Base-by-base conservation (phyloP, 164 flowering plant species). In the Pachysandra terminalis region DNA sequence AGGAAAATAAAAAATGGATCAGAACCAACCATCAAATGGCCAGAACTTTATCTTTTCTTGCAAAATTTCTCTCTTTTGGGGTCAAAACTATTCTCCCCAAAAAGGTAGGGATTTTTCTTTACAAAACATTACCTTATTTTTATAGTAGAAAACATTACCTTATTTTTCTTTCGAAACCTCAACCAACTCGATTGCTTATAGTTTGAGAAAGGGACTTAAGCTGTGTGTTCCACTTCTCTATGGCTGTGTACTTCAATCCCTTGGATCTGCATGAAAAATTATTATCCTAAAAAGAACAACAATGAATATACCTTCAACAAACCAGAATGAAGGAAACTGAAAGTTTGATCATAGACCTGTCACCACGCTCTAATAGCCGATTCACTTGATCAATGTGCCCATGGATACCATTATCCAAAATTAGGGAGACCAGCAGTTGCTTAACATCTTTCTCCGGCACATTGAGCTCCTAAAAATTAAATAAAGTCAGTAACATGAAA, bases 161-260 rank as follows among this genome's bases (percentile, higher is more conserved):
- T 25, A 13, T 28, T 45, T 13, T 45, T 32, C 10, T 10, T 52
- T 4, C 27, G 9, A 32, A 19, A 53, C 55, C 10, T 85, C 79
- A 85, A 69, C 80, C 81, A 10, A 95, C 85, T 65, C 95, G 73
- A 73, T 87, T 92, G 83, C 81, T 70, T 24, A 96, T 68, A 37
- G 91, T 90, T 70, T 86, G 97, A 65, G 80, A 84, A 17, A 96
- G 85, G 22, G 95, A 87, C 75, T 73, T 81, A 9, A 96, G 90
- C 83, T 96, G 99, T 15, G 92, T 82, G 83, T 93, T 96, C 99
- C 99, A 96, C 77, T 93, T 96, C 45, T 96, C 97, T 60, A 96
- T 75, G n/a, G 98, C 97, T 12, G 87, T 70, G 67, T 87, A 90
- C 78, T 90, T 89, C 95, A 85, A 86, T 63, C 98, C 99, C 82